A percentile compares a stretch with the other conserved stretches of the same genome.
phyloP scores from a whole-genome alignment of 2,329 filamentous ascomycete genomes.

The Neofusicoccum sp. region DNA sequence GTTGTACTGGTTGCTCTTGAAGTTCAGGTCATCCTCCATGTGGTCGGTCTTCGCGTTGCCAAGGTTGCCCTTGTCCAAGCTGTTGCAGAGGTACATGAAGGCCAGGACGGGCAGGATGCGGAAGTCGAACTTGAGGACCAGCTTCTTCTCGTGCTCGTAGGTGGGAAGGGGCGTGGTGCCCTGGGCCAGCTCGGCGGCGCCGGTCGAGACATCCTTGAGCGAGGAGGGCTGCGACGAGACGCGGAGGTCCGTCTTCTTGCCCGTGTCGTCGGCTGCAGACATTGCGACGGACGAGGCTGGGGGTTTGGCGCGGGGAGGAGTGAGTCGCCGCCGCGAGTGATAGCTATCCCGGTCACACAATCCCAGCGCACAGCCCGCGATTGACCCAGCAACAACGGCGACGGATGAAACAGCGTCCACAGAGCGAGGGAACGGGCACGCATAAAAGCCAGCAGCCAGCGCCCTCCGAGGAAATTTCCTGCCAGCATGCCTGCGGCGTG shows the following conservation, averaged over 20 bases:
- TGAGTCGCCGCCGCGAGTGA: background rate
- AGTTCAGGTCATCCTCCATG: conserved; percentile 57
- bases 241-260: conserved; percentile 8
- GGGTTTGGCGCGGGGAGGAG: background rate
- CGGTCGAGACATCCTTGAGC: conserved; percentile 14
- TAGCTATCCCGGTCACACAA: too few species aligned
- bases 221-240: conserved; percentile 17
- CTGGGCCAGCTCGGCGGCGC: conserved; percentile 1
- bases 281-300: background rate
- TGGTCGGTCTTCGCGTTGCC: conserved; percentile 50
- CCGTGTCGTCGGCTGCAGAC: conserved; percentile 2
- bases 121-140: conserved; percentile 60
- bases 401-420: too few species aligned
- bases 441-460: too few species aligned
- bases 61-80: conserved; percentile 30
- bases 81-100: conserved; percentile 62
- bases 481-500: background rate
- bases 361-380: too few species aligned
- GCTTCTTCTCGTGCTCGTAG: conserved; percentile 31
- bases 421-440: too few species aligned
- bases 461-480: background rate
- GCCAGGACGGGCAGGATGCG: conserved; percentile 60
- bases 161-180: background rate
- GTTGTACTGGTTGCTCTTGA: conserved; percentile 68
- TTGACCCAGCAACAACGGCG: too few species aligned